phyloP scores from a whole-genome alignment of 495 filamentous ascomycete species.

The Lophium mytilinum region DNA sequence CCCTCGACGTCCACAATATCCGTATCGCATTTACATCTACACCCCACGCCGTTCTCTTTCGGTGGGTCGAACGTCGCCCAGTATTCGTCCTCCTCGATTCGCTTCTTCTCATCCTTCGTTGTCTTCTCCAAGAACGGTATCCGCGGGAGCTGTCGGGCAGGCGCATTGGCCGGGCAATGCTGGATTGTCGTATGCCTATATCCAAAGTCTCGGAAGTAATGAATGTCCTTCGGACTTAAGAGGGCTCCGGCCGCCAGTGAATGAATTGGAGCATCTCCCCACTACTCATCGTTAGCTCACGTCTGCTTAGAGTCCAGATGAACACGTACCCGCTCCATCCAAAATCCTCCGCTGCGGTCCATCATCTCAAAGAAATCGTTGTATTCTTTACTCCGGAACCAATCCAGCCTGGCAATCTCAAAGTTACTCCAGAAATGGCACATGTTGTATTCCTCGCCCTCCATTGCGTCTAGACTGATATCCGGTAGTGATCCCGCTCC shows the following conservation, averaged over 20 bases:
- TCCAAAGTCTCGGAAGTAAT: constrained; percentile 99
- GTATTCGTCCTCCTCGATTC: constrained; percentile 91
- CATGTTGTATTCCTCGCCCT: constrained; percentile 98
- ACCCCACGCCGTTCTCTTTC: constrained; percentile 95
- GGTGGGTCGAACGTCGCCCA: constrained; percentile 81
- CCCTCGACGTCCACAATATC: constrained; percentile 96
- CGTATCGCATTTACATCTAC: constrained; percentile 95
- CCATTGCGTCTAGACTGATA: constrained; percentile 89
- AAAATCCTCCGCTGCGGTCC: constrained; percentile 96
- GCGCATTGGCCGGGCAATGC: constrained; percentile 95
- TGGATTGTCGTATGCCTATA: constrained; percentile 98
- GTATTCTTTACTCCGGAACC: constrained; percentile 93
- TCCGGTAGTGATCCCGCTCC: constrained; percentile 64
- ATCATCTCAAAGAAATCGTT: constrained; percentile 99
- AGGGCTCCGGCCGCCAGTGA: constrained; percentile 91
- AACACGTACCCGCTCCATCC: constrained; percentile 85
- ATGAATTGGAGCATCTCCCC: constrained; percentile 98
- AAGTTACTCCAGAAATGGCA: constrained; percentile 99
- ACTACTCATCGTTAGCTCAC: constrained; percentile 48
- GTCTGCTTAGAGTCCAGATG: neutral
- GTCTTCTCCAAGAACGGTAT: constrained; percentile 78
- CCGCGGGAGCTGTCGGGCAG: constrained; percentile 75
- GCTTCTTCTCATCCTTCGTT: constrained; percentile 75
- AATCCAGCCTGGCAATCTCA: constrained; percentile 90
- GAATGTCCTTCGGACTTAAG: constrained; percentile 73